Conservation (phyloP, 495 filamentous ascomycete genomes). For the Aspergillus homomorphus region DNA sequence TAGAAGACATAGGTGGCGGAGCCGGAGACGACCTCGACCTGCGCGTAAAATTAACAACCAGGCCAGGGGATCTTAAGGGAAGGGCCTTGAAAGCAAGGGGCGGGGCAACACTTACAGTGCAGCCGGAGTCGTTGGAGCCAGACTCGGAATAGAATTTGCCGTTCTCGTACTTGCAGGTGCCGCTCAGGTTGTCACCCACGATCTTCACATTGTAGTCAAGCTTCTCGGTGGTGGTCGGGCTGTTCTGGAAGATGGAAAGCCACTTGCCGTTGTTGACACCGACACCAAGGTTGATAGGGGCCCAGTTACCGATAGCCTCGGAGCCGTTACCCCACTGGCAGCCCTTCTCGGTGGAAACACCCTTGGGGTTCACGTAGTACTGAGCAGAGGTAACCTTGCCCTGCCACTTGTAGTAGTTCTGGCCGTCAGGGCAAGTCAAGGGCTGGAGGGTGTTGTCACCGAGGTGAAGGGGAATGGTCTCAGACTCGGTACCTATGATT, state of each 20-base stretch:
- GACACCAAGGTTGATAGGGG: slow-evolving; percentile 84
- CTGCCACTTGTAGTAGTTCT: slow-evolving; percentile 72
- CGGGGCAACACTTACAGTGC: slow-evolving; percentile 56
- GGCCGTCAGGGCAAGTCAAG: slow-evolving; percentile 71
- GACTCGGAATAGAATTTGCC: slow-evolving; percentile 51
- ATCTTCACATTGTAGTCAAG: slow-evolving; percentile 77
- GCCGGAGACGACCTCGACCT: slow-evolving; percentile 48
- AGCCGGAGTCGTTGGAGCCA: slow-evolving; percentile 52
- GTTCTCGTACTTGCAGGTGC: slow-evolving; percentile 66
- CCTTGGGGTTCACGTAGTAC: slow-evolving; percentile 92
- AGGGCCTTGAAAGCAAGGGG: not conserved
- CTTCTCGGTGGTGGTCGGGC: slow-evolving; percentile 55
- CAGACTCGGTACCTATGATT: slow-evolving; percentile 62
- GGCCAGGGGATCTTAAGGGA: not conserved
- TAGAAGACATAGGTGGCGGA: slow-evolving; percentile 46
- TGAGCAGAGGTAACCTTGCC: slow-evolving; percentile 78
- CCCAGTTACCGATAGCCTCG: slow-evolving; percentile 73
- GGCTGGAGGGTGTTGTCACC: slow-evolving; percentile 51
- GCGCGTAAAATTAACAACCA: slow-evolving; percentile 12
- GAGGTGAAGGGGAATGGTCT: slow-evolving; percentile 72
- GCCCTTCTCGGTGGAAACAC: slow-evolving; percentile 61
- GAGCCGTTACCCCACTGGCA: slow-evolving; percentile 76
- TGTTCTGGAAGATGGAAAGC: slow-evolving; percentile 77
- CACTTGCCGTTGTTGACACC: slow-evolving; percentile 71
- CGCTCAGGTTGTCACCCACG: slow-evolving; percentile 59